phyloP scores from a whole-genome alignment of 2,329 filamentous ascomycete genomes.

The Epichloe amarillans region DNA sequence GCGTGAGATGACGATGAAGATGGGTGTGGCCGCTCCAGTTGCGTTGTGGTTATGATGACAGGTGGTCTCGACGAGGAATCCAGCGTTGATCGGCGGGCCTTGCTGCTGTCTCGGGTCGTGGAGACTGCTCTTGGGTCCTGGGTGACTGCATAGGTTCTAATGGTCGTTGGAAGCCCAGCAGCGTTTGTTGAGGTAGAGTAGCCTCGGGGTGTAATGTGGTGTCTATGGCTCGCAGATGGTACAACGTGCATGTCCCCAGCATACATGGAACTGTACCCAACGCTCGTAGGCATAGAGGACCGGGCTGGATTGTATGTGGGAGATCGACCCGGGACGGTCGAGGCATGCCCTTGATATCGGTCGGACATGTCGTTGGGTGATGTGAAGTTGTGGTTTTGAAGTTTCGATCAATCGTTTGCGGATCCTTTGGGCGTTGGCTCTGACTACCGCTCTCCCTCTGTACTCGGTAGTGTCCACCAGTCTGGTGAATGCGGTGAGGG shows the following conservation, averaged over 20 bases:
- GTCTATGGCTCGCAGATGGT: constrained; percentile 26
- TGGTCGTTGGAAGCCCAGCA: constrained; percentile 27
- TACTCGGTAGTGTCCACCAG: background rate
- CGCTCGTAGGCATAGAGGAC: constrained; percentile 37
- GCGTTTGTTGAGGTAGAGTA: constrained; percentile 22
- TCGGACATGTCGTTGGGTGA: constrained; percentile 29
- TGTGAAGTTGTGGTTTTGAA: background rate
- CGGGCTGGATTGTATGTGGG: constrained; percentile 35
- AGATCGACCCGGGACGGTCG: constrained; percentile 27
- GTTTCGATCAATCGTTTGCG: too few relatives aligned
- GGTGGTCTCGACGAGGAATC: constrained; percentile 37
- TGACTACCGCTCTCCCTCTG: background rate
- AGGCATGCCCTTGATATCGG: constrained; percentile 27
- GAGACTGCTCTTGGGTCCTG: constrained; percentile 37
- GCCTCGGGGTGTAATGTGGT: constrained; percentile 20
- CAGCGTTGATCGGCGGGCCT: constrained; percentile 36
- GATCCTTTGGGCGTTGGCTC: background rate
- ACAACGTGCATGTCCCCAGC: constrained; percentile 41
- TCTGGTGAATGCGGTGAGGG: background rate
- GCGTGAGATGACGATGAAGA: constrained; percentile 25
- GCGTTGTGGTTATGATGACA: constrained; percentile 43
- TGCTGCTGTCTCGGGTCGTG: constrained; percentile 34
- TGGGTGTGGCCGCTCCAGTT: constrained; percentile 27
- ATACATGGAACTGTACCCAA: constrained; percentile 37
- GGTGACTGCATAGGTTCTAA: constrained; percentile 43